Base-by-base conservation (phyloP, 108 stramenopile genomes). In the Stephanodiscus triporus region DNA sequence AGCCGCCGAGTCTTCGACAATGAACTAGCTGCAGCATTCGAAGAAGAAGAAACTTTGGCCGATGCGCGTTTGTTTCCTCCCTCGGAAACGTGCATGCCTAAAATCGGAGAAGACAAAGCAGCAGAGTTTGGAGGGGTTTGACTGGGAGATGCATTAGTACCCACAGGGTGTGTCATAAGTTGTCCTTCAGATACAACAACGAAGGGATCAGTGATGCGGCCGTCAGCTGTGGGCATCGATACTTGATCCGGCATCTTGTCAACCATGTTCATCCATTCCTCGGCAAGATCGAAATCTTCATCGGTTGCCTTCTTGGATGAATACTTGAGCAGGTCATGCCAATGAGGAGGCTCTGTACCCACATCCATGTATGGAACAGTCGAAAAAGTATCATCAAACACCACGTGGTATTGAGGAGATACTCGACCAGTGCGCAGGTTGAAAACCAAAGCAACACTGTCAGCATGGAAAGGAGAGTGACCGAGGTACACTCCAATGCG, bases 401-500 rank as follows among this genome's bases (percentile, higher is more conserved):
- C n/a, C n/a, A n/a, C n/a, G n/a, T n/a, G n/a, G n/a, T n/a, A n/a
- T n/a, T n/a, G n/a, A n/a, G n/a, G n/a, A n/a, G n/a, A n/a, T n/a
- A n/a, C n/a, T n/a, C n/a, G n/a, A n/a, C n/a, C n/a, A n/a, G n/a
- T n/a, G n/a, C n/a, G n/a, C 24, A 57, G 74, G 42, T 75, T 71
- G 49, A 81, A 54, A 2, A 76, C 75, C 17, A 81, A 29, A 0
- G 80, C 68, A 2, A 81, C 75, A 14, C 55, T 62, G 16, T 74
- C 34, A 9, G 68, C 80, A 24, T 81, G 80, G 48, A 45, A 6
- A 17, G 74, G 73, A 22, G 73, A 74, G 57, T 49, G 73, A 11
- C 79, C 74, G 9, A 80, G 67, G 37, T 75, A 80, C 27, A 76
- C 75, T 16, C 74, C 69, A 42, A 70, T 40, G 14, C 69, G 32